Conservation (phyloP, 2,329 filamentous ascomycete genomes). For the Phoma sp. region DNA sequence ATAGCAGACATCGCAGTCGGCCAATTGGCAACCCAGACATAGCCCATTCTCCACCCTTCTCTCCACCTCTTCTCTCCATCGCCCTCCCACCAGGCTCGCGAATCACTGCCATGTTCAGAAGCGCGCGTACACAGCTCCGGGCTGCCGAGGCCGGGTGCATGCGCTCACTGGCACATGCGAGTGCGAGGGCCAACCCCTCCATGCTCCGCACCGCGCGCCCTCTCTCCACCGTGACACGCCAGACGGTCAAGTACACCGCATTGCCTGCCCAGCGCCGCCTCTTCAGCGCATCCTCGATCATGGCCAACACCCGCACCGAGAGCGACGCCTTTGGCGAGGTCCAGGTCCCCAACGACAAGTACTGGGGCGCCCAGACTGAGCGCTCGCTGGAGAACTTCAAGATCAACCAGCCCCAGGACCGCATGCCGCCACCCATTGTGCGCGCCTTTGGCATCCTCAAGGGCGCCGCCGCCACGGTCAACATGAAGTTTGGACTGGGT, state of each 20-base stretch:
- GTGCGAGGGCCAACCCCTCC: conserved; percentile 41
- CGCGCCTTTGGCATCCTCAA: conserved; percentile 97
- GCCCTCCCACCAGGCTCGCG: conserved; percentile 13
- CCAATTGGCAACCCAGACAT: conserved; percentile 17
- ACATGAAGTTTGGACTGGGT: conserved; percentile 91
- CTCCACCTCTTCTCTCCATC: not conserved
- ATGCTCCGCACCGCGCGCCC: conserved; percentile 31
- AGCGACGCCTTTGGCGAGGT: conserved; percentile 98
- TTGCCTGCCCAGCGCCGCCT: conserved; percentile 34
- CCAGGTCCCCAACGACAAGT: conserved; percentile 88
- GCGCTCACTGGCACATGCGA: conserved; percentile 47
- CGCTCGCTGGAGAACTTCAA: conserved; percentile 96
- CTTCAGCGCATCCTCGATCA: conserved; percentile 43
- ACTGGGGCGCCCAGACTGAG: conserved; percentile 98
- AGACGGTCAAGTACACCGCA: conserved; percentile 24
- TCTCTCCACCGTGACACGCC: conserved; percentile 37
- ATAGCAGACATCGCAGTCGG: conserved; percentile 7
- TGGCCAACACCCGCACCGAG: conserved; percentile 74
- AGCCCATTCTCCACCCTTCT: conserved; percentile 1
- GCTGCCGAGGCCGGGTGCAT: conserved; percentile 45
- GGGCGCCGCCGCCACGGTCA: conserved; percentile 93
- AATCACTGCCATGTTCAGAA: conserved; percentile 43
- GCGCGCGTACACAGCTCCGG: conserved; percentile 39
- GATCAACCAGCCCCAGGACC: conserved; percentile 99
- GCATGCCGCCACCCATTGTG: conserved; percentile 93